Conservation (phyloP, 1,139 yeast species). For the Kodamaea sp. region DNA sequence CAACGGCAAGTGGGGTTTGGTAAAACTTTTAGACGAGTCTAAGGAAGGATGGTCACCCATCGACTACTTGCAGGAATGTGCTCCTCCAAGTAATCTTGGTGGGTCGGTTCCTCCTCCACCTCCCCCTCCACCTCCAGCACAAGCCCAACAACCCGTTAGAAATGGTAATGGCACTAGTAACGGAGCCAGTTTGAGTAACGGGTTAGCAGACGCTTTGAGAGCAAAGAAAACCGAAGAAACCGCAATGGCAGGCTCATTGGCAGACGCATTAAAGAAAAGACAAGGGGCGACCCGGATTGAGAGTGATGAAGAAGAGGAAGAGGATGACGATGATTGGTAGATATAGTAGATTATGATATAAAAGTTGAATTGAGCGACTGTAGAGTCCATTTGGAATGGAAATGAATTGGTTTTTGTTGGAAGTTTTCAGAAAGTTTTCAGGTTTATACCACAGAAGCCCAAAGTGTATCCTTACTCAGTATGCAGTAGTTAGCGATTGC, state of each 20-base stretch:
- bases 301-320: conserved; percentile 77
- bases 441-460: conserved; percentile 1
- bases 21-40: conserved; percentile 70
- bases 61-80: conserved; percentile 75
- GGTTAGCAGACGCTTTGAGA: conserved; percentile 73
- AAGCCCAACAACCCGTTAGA: conserved; percentile 21
- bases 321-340: conserved; percentile 42
- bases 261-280: conserved; percentile 84
- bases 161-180: conserved; percentile 15
- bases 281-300: conserved; percentile 75
- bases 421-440: no score
- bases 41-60: conserved; percentile 98
- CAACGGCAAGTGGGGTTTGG: conserved; percentile 90
- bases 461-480: no score
- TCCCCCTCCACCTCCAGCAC: conserved; percentile 34
- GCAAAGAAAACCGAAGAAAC: conserved; percentile 67
- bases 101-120: conserved; percentile 26
- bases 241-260: conserved; percentile 79
- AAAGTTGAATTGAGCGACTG: background rate
- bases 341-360: conserved; percentile 1
- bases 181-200: conserved; percentile 48
- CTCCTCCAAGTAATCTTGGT: conserved; percentile 37
- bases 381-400: background rate
- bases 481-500: no score
- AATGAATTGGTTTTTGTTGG: background rate